These are phyloP conservation scores for Marasmius sp. DNA, from an alignment of 1,284 basidiomycete species.

Conservation along the genomic window DNA sequence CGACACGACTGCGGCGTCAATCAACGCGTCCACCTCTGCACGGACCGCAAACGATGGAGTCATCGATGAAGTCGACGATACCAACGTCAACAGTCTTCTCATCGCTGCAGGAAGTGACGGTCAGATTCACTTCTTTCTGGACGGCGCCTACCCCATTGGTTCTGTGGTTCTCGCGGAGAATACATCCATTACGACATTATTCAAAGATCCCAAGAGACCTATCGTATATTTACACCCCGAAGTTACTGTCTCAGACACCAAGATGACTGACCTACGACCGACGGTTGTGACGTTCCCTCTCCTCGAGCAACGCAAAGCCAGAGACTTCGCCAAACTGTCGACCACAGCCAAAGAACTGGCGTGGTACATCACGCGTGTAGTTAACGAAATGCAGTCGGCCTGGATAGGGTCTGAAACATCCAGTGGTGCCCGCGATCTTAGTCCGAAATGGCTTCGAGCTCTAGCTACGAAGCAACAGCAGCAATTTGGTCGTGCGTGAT, in stretches of 20 bases:
- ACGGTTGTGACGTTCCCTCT: conserved; percentile 54
- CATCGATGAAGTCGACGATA: conserved; percentile 50
- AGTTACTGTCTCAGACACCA: conserved; percentile 21
- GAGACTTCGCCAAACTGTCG: conserved; percentile 69
- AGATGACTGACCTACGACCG: conserved; percentile 43
- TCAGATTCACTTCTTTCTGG: conserved; percentile 63
- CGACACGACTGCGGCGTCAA: conserved; percentile 58
- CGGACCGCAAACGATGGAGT: conserved; percentile 34
- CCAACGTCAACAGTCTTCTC: conserved; percentile 63
- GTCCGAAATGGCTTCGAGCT: conserved; percentile 69
- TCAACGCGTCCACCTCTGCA: conserved; percentile 41
- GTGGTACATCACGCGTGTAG: conserved; percentile 66
- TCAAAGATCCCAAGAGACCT: conserved; percentile 47
- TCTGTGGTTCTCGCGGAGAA: conserved; percentile 42
- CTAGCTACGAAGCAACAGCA: conserved; percentile 62
- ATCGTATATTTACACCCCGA: conserved; percentile 49
- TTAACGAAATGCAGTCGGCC: conserved; percentile 66
- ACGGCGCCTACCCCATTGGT: conserved; percentile 81
- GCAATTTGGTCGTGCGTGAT: conserved; percentile 61
- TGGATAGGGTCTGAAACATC: conserved; percentile 72
- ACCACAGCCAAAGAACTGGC: conserved; percentile 69
- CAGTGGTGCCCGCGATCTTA: conserved; percentile 66
- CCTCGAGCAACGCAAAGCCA: conserved; percentile 50
- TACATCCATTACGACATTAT: conserved; percentile 42
- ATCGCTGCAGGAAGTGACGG: conserved; percentile 59